phyloP scores from a whole-genome alignment of 306 rosid genomes.

The Castanea sativa region DNA sequence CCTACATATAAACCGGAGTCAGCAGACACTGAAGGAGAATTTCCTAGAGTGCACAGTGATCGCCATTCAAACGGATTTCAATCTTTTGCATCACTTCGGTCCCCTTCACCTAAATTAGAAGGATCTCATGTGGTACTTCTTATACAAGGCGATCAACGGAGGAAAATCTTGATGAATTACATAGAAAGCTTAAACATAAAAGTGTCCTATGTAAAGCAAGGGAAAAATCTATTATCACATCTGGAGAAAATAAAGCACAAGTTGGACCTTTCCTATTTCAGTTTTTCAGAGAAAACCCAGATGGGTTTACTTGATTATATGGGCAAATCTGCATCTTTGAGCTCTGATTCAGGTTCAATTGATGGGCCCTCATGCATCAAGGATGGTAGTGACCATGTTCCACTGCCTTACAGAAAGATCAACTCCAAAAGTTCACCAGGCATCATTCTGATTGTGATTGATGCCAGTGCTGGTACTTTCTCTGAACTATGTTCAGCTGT shows the following conservation, averaged over 20 bases:
- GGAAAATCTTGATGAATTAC: not conserved
- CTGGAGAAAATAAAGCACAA: constrained; percentile 3
- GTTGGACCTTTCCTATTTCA: constrained; percentile 2
- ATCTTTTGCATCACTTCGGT: not conserved
- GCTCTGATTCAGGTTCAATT: not conserved
- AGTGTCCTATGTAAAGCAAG: constrained; percentile 1
- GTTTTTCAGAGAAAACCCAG: not conserved
- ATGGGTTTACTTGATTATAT: not conserved
- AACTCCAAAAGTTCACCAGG: not conserved
- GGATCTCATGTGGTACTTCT: constrained; percentile 2
- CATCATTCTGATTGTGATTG: constrained; percentile 7
- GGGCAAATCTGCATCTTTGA: not conserved
- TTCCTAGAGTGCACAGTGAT: not conserved
- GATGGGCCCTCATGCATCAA: not conserved
- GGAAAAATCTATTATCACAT: not conserved
- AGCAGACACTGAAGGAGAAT: not conserved
- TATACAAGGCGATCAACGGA: not conserved
- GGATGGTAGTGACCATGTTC: not conserved
- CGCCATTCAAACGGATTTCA: not conserved
- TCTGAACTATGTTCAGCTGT: not conserved
- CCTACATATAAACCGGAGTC: not conserved
- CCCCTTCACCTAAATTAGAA: not conserved
- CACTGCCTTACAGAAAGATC: not conserved
- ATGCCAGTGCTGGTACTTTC: not conserved
- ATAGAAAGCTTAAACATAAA: constrained; percentile 9